Evolutionary conservation across 2,329 filamentous ascomycete genomes (phyloP), one percentile per base, ranked within the genome.

Genomic region (Cytospora piceicola): DNA sequence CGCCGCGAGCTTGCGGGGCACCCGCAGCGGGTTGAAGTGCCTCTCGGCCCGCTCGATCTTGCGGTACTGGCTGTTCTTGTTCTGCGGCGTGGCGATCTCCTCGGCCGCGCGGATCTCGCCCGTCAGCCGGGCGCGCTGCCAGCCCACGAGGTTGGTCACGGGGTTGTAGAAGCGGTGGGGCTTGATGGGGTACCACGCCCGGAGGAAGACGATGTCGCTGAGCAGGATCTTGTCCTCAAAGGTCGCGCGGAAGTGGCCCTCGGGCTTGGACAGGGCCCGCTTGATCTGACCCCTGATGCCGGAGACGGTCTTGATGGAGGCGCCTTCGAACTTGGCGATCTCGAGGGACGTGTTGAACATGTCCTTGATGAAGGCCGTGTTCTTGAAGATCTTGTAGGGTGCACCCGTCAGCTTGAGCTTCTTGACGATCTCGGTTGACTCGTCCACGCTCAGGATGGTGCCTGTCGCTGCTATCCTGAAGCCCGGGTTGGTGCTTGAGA

Each of bases 171-270:
- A 99, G 66, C 94, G 90, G 77, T 93, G 93, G 1, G 95, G 95
- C 74, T 93, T 93, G 77, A 99, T 89, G 12, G 95, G 93, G 78
- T 96, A 98, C 96, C 96, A 99, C 2, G 95, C 94, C 58, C 95
- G 88, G 49, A 99, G 80, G 82, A 99, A 98, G 68, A 98, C 91
- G 71, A 99, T 96, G 76, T 99, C 95, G 77, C 89, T 93, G 86
- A 97, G 93, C 60, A 99, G 84, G 68, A 99, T 92, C 82, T 98
- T 99, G 85, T 99, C 95, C 78, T 99, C 95, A 72, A 99, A 99
- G 0, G 95, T 98, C 29, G 95, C 95, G 73, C 96, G 89, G 87
- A 96, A 98, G 79, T 94, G 90, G 58, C 95, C 95, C 70, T 99
- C 95, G 1, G 95, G 94, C 73, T 97, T 96, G 76, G 88, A 90